These are phyloP conservation scores for Colletotrichum tabaci DNA, from an alignment of 2,329 filamentous ascomycete species.

Conservation along the genomic window DNA sequence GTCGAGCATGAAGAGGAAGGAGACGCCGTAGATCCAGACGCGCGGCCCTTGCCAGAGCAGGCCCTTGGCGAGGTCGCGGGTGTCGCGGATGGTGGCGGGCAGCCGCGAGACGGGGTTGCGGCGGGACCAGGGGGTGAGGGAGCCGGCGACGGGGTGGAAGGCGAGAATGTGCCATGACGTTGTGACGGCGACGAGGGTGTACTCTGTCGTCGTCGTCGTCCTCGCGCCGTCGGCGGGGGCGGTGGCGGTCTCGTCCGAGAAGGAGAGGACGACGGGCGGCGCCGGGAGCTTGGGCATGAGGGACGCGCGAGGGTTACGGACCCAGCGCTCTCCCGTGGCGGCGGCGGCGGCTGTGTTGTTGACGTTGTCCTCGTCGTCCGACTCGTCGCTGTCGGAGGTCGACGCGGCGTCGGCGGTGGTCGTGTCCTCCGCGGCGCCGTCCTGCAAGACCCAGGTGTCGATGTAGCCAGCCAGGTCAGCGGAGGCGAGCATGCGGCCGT, in stretches of 20 bases:
- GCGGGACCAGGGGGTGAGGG: conserved; percentile 87
- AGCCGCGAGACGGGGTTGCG: conserved; percentile 84
- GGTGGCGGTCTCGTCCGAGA: conserved; percentile 66
- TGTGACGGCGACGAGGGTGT: conserved; percentile 68
- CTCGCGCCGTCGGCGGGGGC: not conserved
- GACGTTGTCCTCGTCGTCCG: conserved; percentile 55
- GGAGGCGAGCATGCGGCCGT: conserved; percentile 83
- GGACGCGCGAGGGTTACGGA: conserved; percentile 78
- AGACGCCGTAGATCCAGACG: conserved; percentile 89
- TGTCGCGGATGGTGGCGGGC: conserved; percentile 80
- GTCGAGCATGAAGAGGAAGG: conserved; percentile 95
- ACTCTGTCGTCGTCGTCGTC: conserved; percentile 53
- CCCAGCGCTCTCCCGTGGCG: conserved; percentile 76
- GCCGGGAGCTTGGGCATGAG: conserved; percentile 79
- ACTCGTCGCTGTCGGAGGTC: conserved; percentile 45
- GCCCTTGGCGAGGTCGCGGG: conserved; percentile 86
- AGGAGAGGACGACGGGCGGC: conserved; percentile 77
- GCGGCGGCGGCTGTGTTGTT: conserved; percentile 54
- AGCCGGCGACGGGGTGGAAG: conserved; percentile 83
- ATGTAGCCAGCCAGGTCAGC: conserved; percentile 88
- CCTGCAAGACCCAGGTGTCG: conserved; percentile 84
- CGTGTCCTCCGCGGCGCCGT: conserved; percentile 49
- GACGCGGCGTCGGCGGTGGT: conserved; percentile 49
- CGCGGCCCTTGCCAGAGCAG: conserved; percentile 85
- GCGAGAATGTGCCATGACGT: conserved; percentile 78